A percentile compares a stretch with the other conserved stretches of the same genome.
phyloP scores from a whole-genome alignment of 2,329 filamentous ascomycete genomes.

The Verticillium dahliae region DNA sequence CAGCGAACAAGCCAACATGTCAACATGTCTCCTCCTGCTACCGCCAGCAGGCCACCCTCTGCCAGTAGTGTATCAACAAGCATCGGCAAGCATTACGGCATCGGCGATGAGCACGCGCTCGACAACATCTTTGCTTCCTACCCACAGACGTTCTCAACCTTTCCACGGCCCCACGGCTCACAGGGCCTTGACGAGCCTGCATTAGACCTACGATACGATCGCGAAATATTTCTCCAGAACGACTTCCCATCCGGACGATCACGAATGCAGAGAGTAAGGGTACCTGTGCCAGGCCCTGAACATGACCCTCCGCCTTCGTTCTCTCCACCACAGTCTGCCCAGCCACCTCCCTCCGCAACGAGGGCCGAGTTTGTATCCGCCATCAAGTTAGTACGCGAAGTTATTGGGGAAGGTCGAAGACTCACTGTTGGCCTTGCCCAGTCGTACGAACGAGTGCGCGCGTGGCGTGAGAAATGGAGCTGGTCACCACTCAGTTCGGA shows the following conservation, averaged over 20 bases:
- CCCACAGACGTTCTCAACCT: not conserved
- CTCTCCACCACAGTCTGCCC: not conserved
- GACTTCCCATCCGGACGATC: not conserved
- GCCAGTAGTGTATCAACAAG: not conserved
- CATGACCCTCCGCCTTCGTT: not conserved
- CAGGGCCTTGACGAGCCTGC: not conserved
- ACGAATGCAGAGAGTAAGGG: not conserved
- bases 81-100: not conserved
- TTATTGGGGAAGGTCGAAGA: not conserved
- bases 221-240: not conserved
- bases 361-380: not conserved
- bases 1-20: not conserved
- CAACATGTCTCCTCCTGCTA: not conserved
- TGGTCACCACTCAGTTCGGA: conserved; percentile 6
- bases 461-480: conserved; percentile 1
- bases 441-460: not conserved
- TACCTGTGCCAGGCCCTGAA: not conserved
- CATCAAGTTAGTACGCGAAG: not conserved
- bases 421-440: not conserved
- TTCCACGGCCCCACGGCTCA: not conserved
- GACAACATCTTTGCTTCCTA: not conserved
- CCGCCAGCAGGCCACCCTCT: not conserved
- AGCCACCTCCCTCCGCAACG: not conserved
- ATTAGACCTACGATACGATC: not conserved
- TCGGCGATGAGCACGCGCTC: not conserved